Percentiles rank a stretch among this genome's conserved stretches.
Evolutionary conservation across 148 eudicot species (phyloP).

Genomic region (Diospyros kaki): DNA sequence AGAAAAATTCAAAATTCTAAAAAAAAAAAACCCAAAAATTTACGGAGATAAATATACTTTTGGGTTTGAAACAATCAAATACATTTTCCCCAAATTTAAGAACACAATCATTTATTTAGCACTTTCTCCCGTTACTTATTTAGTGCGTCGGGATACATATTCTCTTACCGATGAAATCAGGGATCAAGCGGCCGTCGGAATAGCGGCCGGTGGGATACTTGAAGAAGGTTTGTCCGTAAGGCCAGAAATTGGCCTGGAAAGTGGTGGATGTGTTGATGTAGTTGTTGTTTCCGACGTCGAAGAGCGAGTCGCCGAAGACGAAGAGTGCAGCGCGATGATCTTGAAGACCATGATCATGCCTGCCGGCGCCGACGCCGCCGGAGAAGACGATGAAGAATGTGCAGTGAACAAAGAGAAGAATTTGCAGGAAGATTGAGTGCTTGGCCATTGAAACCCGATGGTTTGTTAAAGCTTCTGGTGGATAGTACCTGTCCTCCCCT

Average conservation of each 20-base stretch:
- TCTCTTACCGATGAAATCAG: conserved; percentile 27
- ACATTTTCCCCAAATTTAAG: not conserved
- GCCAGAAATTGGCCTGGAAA: conserved; percentile 51
- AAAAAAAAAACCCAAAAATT: too few relatives aligned
- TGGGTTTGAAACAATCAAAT: not conserved
- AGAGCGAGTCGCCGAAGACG: conserved; percentile 44
- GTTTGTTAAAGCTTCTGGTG: too few relatives aligned
- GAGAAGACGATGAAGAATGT: too few relatives aligned
- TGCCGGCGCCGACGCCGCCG: too few relatives aligned
- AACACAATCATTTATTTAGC: not conserved
- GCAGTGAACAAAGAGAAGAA: too few relatives aligned
- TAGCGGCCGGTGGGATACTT: conserved; percentile 58
- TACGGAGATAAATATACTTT: not conserved
- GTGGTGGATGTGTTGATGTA: conserved; percentile 28
- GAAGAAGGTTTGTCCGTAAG: conserved; percentile 64
- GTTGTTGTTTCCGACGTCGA: conserved; percentile 43
- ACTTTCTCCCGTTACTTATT: not conserved
- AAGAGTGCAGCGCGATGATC: conserved; percentile 18
- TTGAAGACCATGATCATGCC: not conserved
- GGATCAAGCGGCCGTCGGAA: conserved; percentile 64
- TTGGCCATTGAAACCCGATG: too few relatives aligned
- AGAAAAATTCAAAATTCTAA: too few relatives aligned
- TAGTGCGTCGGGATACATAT: too few relatives aligned
- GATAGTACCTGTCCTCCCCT: too few relatives aligned
- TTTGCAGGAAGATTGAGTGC: too few relatives aligned